Percentiles rank a stretch among this genome's conserved stretches.
Conservation (phyloP, 352 stramenopile genomes). For the Globisporangium uncinulatum region DNA sequence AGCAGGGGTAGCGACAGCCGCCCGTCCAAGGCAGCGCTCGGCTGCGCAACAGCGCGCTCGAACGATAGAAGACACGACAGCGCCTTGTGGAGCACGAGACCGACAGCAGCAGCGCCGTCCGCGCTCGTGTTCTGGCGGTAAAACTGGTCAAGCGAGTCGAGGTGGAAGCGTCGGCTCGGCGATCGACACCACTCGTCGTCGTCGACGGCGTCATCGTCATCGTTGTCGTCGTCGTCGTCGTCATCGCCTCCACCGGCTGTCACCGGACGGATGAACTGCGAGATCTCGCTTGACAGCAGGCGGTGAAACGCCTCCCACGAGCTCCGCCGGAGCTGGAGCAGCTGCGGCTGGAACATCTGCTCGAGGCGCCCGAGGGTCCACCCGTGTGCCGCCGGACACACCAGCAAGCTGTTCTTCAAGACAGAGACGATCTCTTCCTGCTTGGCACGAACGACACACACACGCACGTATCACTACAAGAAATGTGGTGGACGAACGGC, state of each 20-base stretch:
- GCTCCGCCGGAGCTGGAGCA: constrained; percentile 9
- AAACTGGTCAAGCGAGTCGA: constrained; percentile 33
- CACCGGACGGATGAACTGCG: constrained; percentile 32
- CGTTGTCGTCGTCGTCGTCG: constrained; percentile 10
- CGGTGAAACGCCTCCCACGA: constrained; percentile 40
- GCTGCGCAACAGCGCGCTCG: constrained; percentile 15
- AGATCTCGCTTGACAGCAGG: constrained; percentile 31
- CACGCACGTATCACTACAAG: neutral
- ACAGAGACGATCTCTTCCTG: constrained; percentile 54
- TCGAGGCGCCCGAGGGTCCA: constrained; percentile 46
- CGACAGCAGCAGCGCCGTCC: constrained; percentile 33
- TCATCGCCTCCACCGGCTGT: too few species aligned
- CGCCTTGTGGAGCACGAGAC: constrained; percentile 39
- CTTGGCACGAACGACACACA: neutral
- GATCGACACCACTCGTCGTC: constrained; percentile 14
- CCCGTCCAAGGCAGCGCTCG: neutral
- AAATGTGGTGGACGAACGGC: neutral
- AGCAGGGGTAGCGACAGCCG: neutral
- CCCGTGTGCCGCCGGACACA: constrained; percentile 26
- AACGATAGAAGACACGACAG: constrained; percentile 44
- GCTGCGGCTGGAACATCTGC: constrained; percentile 20
- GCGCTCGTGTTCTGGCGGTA: constrained; percentile 47
- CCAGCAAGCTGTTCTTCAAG: constrained; percentile 40
- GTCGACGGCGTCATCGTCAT: constrained; percentile 22
- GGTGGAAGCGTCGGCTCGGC: constrained; percentile 20